These are phyloP conservation scores for Boletus holoroseus DNA, from an alignment of 1,284 basidiomycete genomes.

Conservation along the genomic window DNA sequence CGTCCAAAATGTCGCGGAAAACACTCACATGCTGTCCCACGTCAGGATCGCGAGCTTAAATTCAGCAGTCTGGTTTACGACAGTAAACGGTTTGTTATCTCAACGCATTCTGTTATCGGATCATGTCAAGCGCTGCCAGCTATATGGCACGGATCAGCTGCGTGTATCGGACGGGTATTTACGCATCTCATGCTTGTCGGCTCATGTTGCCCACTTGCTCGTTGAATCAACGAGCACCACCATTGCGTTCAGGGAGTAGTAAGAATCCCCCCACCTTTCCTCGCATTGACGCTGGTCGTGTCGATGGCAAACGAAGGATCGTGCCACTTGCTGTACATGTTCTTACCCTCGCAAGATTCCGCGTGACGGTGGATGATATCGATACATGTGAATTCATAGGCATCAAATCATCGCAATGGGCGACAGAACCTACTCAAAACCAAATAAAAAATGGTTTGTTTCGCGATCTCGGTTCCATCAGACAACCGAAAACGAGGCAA, in stretches of 20 bases:
- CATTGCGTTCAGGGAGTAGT: neutral
- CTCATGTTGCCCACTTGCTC: neutral
- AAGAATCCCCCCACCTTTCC: neutral
- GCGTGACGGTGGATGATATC: slow-evolving; percentile 1
- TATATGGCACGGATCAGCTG: slow-evolving; percentile 8
- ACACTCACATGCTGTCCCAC: slow-evolving; percentile 3
- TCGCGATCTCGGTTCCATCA: slow-evolving; percentile 13
- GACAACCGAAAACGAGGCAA: slow-evolving; percentile 26
- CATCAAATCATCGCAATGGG: neutral
- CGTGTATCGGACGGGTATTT: neutral
- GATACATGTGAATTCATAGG: neutral
- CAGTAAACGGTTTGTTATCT: neutral
- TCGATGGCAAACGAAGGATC: neutral
- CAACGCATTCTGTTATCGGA: neutral
- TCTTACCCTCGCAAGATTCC: neutral
- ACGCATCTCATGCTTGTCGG: neutral
- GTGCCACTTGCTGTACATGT: neutral
- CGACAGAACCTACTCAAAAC: slow-evolving; percentile 3
- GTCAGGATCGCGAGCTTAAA: neutral
- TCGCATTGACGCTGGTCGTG: neutral
- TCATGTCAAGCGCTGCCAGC: neutral
- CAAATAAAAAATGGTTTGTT: slow-evolving; percentile 2
- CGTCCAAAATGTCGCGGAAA: neutral
- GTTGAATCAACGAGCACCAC: neutral
- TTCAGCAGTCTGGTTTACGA: slow-evolving; percentile 2